Base-by-base conservation (phyloP, 2,329 filamentous ascomycete species). In the Aureobasidium sp. region DNA sequence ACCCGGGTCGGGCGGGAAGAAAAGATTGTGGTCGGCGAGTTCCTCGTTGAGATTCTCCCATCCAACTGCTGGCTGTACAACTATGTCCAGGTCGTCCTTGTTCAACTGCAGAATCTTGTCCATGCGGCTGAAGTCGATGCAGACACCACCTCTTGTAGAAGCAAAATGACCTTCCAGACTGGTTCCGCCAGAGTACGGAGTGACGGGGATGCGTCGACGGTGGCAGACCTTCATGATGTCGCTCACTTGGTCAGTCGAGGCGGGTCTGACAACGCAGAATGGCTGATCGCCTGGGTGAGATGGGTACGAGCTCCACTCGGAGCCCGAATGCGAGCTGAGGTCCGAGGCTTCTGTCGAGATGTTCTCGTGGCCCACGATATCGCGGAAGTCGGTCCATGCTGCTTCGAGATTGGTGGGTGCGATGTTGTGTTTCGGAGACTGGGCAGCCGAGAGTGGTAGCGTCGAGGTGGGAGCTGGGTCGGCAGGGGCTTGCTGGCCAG, bases 1-100 rank as follows among this genome's bases (percentile, higher is more conserved):
- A 50, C 90, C 90, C 16, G 90, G 90, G 68, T 95, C 90, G 0
- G 89, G 90, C 19, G 90, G 90, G 71, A 95, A 95, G 76, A 95
- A 95, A 3, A 96, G 78, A 24, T 85, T 86, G 22, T 71, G 61
- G 56, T 88, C 76, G 44, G 82, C 76, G 6, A 96, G 77, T 57
- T 85, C 76, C 63, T 93, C 88, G 65, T 95, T 95, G 34, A 96
- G 74, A 7, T 78, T 66, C 71, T 95, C 88, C 90, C 90, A 96
- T 11, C 88, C 88, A 8, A 95, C 80, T 2, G 87, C 90, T 57
- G 81, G 55, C 67, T 84, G 61, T 45, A 76, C 63, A 64, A 83
- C 67, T 63, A 83, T 73, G 71, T 84, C 65, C 65, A 81, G 54
- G 68, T 84, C 56, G 61, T 85, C 81, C 69, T 86, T 84, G 72